Percentiles rank a stretch among this genome's conserved stretches.
Evolutionary conservation across 1,139 yeast species (phyloP).

Genomic region (Pneumocystis carinii): DNA sequence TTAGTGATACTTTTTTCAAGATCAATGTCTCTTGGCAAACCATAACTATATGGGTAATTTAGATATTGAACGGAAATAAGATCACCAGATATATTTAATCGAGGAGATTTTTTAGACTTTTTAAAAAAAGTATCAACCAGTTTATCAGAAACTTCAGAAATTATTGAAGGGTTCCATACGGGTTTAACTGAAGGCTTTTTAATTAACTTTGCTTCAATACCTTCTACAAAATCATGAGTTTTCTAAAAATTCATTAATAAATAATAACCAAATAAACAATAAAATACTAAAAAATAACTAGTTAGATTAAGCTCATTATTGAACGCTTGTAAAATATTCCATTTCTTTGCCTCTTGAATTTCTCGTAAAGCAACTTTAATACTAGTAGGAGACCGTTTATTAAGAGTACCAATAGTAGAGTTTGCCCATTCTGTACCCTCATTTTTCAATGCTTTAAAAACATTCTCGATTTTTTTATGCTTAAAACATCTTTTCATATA

Average conservation of each 20-base stretch:
- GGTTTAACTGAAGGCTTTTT: neutral
- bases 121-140: neutral
- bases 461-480: conserved; percentile 42
- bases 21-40: neutral
- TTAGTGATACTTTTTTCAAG: neutral
- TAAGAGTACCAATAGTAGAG: conserved; percentile 40
- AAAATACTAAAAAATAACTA: conserved; percentile 25
- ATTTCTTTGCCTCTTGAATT: conserved; percentile 45
- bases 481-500: conserved; percentile 35
- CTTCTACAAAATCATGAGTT: conserved; percentile 52
- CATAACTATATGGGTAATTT: neutral
- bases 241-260: conserved; percentile 37
- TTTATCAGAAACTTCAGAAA: neutral
- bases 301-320: conserved; percentile 66
- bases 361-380: conserved; percentile 59
- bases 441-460: conserved; percentile 40
- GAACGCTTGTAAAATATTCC: conserved; percentile 51
- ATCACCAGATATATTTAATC: neutral
- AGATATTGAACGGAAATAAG: neutral
- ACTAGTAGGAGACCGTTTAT: conserved; percentile 58
- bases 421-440: conserved; percentile 53
- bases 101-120: neutral
- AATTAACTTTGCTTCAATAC: conserved; percentile 59
- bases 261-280: neutral
- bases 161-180: neutral